These are phyloP conservation scores for Colletotrichum sp. DNA, from an alignment of 2,329 filamentous ascomycete genomes.

Conservation along the genomic window DNA sequence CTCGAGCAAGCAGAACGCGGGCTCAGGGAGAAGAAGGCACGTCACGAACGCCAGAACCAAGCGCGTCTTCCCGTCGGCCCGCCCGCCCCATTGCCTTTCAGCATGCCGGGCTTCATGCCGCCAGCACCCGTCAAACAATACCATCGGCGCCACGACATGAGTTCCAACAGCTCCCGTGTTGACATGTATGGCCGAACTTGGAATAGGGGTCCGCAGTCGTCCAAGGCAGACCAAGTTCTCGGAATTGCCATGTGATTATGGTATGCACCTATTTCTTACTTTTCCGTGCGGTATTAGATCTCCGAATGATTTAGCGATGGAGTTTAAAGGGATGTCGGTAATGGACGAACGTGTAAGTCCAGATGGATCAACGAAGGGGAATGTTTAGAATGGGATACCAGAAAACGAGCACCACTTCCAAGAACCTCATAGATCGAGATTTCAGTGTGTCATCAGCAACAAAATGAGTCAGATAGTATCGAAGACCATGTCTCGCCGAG, in stretches of 20 bases:
- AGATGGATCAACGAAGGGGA: neutral
- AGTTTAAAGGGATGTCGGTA: neutral
- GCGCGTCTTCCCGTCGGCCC: neutral
- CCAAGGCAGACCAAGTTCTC: slow-evolving; percentile 7
- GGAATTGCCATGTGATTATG: slow-evolving; percentile 4
- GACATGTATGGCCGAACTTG: neutral
- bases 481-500: neutral
- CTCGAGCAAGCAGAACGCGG: neutral
- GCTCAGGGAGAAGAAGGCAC: neutral
- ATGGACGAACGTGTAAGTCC: neutral
- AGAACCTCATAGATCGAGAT: neutral
- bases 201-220: neutral
- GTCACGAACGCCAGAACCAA: neutral
- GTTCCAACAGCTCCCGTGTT: neutral
- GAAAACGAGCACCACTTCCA: neutral
- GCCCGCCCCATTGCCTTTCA: neutral
- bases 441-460: neutral
- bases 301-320: neutral
- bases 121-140: neutral
- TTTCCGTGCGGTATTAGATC: neutral
- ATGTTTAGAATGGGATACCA: neutral
- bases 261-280: neutral
- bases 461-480: neutral
- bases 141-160: neutral
- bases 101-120: neutral